phyloP scores from a whole-genome alignment of 805 yeast species.

The Suhomyces xylopsoci region DNA sequence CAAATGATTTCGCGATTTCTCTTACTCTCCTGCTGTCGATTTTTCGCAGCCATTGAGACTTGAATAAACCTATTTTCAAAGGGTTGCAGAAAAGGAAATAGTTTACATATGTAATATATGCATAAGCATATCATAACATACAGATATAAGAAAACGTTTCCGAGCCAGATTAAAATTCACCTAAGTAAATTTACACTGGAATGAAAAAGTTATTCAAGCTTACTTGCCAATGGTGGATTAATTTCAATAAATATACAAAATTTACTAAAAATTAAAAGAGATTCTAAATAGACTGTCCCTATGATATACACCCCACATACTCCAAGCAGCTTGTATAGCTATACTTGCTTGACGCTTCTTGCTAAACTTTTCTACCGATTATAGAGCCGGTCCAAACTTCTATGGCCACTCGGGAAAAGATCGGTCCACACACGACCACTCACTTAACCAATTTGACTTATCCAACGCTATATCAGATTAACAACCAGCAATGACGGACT shows the following conservation, averaged over 20 bases:
- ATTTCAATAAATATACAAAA: background rate
- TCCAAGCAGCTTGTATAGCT: background rate
- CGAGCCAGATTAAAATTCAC: no score
- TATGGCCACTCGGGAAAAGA: background rate
- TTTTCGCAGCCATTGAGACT: background rate
- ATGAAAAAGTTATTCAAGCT: no score
- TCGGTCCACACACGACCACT: background rate
- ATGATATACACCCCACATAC: background rate
- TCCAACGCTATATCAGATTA: background rate
- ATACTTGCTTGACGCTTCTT: background rate
- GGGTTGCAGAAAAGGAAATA: background rate
- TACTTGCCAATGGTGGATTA: no score
- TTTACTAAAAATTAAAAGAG: background rate
- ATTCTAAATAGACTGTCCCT: background rate
- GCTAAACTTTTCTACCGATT: background rate
- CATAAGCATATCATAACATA: no score
- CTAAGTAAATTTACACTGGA: no score
- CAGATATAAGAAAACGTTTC: no score
- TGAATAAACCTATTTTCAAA: background rate
- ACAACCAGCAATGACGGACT: constrained; percentile 33
- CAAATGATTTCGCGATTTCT: background rate
- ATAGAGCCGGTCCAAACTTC: background rate
- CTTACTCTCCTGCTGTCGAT: background rate
- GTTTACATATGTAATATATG: background rate
- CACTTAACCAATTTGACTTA: background rate